phyloP scores from a whole-genome alignment of 1,284 basidiomycete species.

The Gymnopus androsaceus region DNA sequence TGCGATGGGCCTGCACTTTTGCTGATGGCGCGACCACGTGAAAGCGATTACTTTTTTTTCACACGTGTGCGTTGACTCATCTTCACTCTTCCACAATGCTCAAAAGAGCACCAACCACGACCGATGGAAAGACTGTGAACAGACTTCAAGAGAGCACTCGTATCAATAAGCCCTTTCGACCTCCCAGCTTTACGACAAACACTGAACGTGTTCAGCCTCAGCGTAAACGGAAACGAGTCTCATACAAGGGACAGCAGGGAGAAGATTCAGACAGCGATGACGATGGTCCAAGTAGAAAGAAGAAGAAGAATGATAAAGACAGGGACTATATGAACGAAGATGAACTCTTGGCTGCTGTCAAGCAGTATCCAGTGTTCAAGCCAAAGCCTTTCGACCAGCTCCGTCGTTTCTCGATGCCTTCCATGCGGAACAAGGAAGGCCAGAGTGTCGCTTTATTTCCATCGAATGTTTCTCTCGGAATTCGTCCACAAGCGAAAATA shows the following conservation, averaged over 20 bases:
- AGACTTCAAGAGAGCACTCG: slow-evolving; percentile 69
- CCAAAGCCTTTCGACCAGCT: slow-evolving; percentile 77
- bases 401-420: slow-evolving; percentile 83
- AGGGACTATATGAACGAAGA: slow-evolving; percentile 56
- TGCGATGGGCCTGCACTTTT: too few relatives aligned
- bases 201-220: slow-evolving; percentile 63
- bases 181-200: slow-evolving; percentile 52
- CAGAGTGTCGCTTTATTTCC: slow-evolving; percentile 65
- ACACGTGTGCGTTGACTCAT: not conserved
- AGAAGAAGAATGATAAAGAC: slow-evolving; percentile 66
- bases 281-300: slow-evolving; percentile 48
- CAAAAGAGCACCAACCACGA: slow-evolving; percentile 65
- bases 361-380: slow-evolving; percentile 82
- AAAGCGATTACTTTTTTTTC: too few relatives aligned
- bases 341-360: slow-evolving; percentile 60
- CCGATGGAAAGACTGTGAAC: slow-evolving; percentile 66
- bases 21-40: not conserved
- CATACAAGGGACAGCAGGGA: slow-evolving; percentile 70
- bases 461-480: slow-evolving; percentile 82
- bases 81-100: slow-evolving; percentile 49
- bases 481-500: slow-evolving; percentile 80
- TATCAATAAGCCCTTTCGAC: slow-evolving; percentile 80
- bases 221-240: slow-evolving; percentile 82
- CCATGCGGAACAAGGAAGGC: slow-evolving; percentile 82
- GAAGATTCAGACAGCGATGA: slow-evolving; percentile 58